These are phyloP conservation scores for Podila epigama DNA, from an alignment of 192 early-diverging fungal genomes.

Conservation along the genomic window DNA sequence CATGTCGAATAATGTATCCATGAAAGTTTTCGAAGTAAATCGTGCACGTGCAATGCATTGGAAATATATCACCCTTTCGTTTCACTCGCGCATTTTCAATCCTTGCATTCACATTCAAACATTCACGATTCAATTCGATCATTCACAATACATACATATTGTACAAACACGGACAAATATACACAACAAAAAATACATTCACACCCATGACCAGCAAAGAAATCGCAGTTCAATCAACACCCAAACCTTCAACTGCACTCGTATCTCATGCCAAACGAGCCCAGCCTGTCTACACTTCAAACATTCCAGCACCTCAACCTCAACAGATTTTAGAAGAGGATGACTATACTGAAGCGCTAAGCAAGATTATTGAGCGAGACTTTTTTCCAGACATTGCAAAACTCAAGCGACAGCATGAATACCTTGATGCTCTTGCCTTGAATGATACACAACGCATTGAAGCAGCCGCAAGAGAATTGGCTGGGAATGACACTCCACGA, in stretches of 20 bases:
- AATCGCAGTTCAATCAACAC: background rate
- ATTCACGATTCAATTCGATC: too few species aligned
- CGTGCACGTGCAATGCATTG: too few species aligned
- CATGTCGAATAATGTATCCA: too few species aligned
- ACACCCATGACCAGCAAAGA: background rate
- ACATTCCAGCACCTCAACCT: slow-evolving; percentile 28
- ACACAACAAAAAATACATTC: background rate
- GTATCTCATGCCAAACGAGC: background rate
- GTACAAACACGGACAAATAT: background rate
- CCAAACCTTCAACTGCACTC: background rate
- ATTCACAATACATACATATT: too few species aligned
- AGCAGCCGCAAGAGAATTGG: slow-evolving; percentile 39
- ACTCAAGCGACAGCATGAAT: slow-evolving; percentile 58
- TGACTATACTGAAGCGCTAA: slow-evolving; percentile 74
- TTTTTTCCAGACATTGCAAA: slow-evolving; percentile 80
- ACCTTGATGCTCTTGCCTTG: slow-evolving; percentile 46
- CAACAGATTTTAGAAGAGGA: slow-evolving; percentile 77
- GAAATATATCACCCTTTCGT: too few species aligned
- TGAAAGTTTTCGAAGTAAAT: too few species aligned
- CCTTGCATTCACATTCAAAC: too few species aligned
- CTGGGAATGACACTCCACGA: slow-evolving; percentile 46
- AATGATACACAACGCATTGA: slow-evolving; percentile 43
- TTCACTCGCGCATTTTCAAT: too few species aligned
- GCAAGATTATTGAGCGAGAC: slow-evolving; percentile 82
- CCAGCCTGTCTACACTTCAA: slow-evolving; percentile 24